Conservation (phyloP, 1,284 basidiomycete genomes). For the Xanthoconium separans region DNA sequence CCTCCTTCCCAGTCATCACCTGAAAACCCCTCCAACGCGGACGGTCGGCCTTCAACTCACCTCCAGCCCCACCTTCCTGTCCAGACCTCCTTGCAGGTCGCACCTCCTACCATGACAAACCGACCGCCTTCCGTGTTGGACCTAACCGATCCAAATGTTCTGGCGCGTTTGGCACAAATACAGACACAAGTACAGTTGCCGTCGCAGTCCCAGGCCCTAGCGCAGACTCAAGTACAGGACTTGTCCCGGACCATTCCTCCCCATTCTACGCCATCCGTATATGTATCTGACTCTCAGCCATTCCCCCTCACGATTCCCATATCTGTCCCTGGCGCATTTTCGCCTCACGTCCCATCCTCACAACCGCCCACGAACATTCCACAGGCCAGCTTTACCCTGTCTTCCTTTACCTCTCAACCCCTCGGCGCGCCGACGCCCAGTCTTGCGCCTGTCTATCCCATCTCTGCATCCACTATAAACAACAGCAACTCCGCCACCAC, state of each 20-base stretch:
- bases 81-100: not conserved
- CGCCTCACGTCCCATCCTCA: slow-evolving; percentile 1
- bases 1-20: slow-evolving; percentile 6
- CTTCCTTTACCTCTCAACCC: slow-evolving; percentile 6
- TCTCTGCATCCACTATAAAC: not conserved
- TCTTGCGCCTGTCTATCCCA: not conserved
- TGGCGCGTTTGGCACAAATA: slow-evolving; percentile 27
- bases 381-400: slow-evolving; percentile 5
- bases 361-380: slow-evolving; percentile 13
- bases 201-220: slow-evolving; percentile 1
- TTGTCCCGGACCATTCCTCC: not conserved
- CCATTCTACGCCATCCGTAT: not conserved
- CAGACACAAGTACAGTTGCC: slow-evolving; percentile 19
- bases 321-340: not conserved
- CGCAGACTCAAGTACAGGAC: slow-evolving; percentile 4
- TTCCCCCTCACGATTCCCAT: not conserved
- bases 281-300: slow-evolving; percentile 1
- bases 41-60: slow-evolving; percentile 7
- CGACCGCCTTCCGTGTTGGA: slow-evolving; percentile 16
- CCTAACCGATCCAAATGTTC: slow-evolving; percentile 22
- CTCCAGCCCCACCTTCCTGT: not conserved
- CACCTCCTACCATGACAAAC: not conserved
- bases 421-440: not conserved
- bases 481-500: not conserved
- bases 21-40: slow-evolving; percentile 2